phyloP scores from a whole-genome alignment of 2,329 filamentous ascomycete genomes.

The Aotearoamyces nothofagi region DNA sequence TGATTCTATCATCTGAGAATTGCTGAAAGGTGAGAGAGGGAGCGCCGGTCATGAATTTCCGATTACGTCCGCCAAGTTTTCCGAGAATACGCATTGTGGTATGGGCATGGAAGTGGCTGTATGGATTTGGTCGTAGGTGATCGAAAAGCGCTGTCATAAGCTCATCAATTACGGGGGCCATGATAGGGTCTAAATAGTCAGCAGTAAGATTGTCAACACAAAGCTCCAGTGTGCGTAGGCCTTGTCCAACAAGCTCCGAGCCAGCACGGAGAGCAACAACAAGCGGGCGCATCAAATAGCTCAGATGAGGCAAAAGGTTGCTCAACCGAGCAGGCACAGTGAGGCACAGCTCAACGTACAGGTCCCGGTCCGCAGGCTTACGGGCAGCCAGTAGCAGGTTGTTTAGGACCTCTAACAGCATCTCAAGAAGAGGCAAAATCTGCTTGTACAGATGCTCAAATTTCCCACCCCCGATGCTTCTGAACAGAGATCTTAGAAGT shows the following conservation, averaged over 20 bases:
- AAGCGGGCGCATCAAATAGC: slow-evolving; percentile 90
- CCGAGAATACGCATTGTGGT: slow-evolving; percentile 95
- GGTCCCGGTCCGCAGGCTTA: slow-evolving; percentile 78
- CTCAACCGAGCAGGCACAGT: slow-evolving; percentile 91
- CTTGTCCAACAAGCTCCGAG: slow-evolving; percentile 87
- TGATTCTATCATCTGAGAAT: slow-evolving; percentile 76
- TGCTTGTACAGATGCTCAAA: slow-evolving; percentile 99
- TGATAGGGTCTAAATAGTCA: slow-evolving; percentile 95
- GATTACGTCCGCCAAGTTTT: slow-evolving; percentile 87
- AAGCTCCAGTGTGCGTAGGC: slow-evolving; percentile 80
- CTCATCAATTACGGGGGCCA: slow-evolving; percentile 97
- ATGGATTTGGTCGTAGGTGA: slow-evolving; percentile 82
- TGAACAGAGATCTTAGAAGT: slow-evolving; percentile 77
- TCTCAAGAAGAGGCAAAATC: slow-evolving; percentile 87
- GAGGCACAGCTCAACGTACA: slow-evolving; percentile 93
- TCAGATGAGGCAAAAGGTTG: slow-evolving; percentile 87
- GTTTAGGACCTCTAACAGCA: slow-evolving; percentile 94
- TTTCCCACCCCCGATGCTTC: slow-evolving; percentile 91
- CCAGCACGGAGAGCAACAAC: slow-evolving; percentile 90
- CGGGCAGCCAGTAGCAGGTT: slow-evolving; percentile 82
- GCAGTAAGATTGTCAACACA: slow-evolving; percentile 97
- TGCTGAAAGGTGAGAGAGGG: slow-evolving; percentile 70
- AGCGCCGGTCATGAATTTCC: slow-evolving; percentile 87
- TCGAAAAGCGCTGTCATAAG: slow-evolving; percentile 97
- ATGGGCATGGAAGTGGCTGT: slow-evolving; percentile 94